Evolutionary conservation across 441 rosid genomes (phyloP).

Genomic region (Populus hybrid): DNA sequence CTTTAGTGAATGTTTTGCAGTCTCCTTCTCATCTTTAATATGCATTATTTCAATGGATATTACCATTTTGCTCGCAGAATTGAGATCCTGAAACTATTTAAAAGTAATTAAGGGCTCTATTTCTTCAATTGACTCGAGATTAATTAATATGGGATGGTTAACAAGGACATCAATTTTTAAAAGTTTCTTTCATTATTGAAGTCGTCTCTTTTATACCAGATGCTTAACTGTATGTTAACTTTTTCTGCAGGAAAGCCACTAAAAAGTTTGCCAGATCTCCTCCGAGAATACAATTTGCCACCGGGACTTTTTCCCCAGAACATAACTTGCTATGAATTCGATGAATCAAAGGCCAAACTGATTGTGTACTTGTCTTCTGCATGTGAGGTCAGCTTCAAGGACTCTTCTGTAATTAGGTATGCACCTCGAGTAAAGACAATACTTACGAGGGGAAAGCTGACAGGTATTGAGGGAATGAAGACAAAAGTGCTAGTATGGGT

Average conservation of each 20-base stretch:
- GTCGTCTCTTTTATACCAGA: neutral
- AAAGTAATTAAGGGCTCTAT: neutral
- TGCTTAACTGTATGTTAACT: neutral
- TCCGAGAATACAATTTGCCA: slow-evolving; percentile 80
- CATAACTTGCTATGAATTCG: slow-evolving; percentile 81
- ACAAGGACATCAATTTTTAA: neutral
- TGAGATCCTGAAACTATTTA: neutral
- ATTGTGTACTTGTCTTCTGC: slow-evolving; percentile 66
- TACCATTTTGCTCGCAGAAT: neutral
- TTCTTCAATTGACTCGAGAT: neutral
- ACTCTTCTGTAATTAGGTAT: slow-evolving; percentile 73
- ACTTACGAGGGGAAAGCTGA: slow-evolving; percentile 68
- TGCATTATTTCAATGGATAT: too few species aligned
- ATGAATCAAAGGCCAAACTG: slow-evolving; percentile 72
- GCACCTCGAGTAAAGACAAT: slow-evolving; percentile 78
- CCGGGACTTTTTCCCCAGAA: slow-evolving; percentile 88
- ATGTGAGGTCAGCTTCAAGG: slow-evolving; percentile 82
- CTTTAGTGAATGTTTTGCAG: neutral
- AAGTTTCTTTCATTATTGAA: neutral
- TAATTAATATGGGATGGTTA: neutral
- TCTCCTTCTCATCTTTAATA: neutral
- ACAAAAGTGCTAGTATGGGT: slow-evolving; percentile 93
- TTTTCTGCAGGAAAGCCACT: slow-evolving; percentile 51
- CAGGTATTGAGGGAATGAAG: slow-evolving; percentile 91
- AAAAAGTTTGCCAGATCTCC: slow-evolving; percentile 75